Base-by-base conservation (phyloP, 2,329 filamentous ascomycete genomes). In the Claviceps arundinis region DNA sequence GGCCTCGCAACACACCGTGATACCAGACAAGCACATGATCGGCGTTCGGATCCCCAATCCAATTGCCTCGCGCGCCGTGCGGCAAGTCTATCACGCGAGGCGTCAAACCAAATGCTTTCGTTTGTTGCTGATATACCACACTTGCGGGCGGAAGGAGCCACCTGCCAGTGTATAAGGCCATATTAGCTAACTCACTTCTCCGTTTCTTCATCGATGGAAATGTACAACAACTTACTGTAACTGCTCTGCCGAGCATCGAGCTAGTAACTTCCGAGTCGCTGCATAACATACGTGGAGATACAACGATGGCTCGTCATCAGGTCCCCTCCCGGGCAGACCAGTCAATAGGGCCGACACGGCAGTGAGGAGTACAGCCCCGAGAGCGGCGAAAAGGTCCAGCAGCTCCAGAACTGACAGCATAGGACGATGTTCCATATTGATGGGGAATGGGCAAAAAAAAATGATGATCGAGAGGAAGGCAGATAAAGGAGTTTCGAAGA, bases 1-100 rank as follows among this genome's bases (percentile, higher is more conserved):
- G 17, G 7, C 11, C 4, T 11, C 19, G 22, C 24, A 11, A 46
- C 55, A 38, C 45, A 59, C 57, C 58, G 17, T 59, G 58, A 47
- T 55, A 59, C 58, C 58, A 59, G 43, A 59, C 47, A 7, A 59
- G 50, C 6, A 59, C 58, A 14, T 55, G 49, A 16, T 52, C 42
- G 2, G 58, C 57, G 37, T 55, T 45, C 30, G 55, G 52, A 44
- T 58, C 49, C 6, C 58, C 58, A 1, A 59, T 56, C 58, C 58
- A 59, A 37, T 58, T 56, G 34, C 56, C 58, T 46, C 56, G 51
- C 1, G 51, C 57, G 11, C 56, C 57, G 50, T 58, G 52, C 7
- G 22, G 40, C 7, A 58, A 47, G 19, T 57, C 56, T 5, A 59
- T 46, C 6, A 54, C 54, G 9, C 54, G 49, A 5, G 50, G 51